Evolutionary conservation across 139 green algal species (phyloP).

Genomic region (Coelastrella sp.): DNA sequence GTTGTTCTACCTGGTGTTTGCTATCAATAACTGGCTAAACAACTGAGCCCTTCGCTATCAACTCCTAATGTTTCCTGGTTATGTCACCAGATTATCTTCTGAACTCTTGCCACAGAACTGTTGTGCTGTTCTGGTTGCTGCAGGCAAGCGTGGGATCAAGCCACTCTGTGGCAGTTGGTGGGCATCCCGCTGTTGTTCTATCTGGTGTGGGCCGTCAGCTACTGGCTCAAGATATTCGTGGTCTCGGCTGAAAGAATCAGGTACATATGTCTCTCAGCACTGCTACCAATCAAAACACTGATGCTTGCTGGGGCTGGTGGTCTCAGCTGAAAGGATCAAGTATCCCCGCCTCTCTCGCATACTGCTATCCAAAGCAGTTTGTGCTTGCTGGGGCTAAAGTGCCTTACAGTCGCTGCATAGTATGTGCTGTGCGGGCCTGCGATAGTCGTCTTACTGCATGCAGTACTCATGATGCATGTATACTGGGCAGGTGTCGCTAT

Average conservation of each 20-base stretch:
- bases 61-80: no score
- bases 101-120: neutral
- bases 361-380: no score
- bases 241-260: constrained; percentile 73
- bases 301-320: constrained; percentile 33
- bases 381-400: no score
- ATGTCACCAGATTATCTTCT: no score
- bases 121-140: neutral
- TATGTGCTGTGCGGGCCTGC: no score
- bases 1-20: constrained; percentile 46
- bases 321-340: constrained; percentile 74
- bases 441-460: no score
- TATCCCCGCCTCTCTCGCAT: neutral
- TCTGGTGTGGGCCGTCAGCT: constrained; percentile 65
- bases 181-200: constrained; percentile 69
- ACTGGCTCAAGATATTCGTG: constrained; percentile 86
- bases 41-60: no score
- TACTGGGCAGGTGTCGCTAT: no score
- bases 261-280: neutral
- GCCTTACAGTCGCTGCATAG: no score
- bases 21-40: no score
- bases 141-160: neutral
- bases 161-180: constrained; percentile 61
- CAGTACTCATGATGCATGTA: no score
- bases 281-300: no score